These are phyloP conservation scores for Thielaviopsis euricoi DNA, from an alignment of 2,329 filamentous ascomycete species.

Conservation along the genomic window DNA sequence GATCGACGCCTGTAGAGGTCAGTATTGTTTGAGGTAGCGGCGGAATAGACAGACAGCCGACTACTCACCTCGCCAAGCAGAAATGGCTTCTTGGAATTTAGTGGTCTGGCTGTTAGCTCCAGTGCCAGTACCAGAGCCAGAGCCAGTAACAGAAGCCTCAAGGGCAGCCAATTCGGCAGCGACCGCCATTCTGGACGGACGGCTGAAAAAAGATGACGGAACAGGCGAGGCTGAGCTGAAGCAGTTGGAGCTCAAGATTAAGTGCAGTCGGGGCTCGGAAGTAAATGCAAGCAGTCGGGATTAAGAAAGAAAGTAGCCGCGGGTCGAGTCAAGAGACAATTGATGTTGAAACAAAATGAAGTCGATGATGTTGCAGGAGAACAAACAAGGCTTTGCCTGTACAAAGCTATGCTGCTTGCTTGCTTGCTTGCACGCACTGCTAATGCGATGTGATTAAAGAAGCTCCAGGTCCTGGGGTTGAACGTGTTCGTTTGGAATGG, in stretches of 20 bases:
- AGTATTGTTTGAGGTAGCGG: constrained; percentile 4
- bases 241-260: background rate
- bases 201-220: no score
- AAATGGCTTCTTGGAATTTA: constrained; percentile 93
- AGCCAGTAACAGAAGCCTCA: constrained; percentile 15
- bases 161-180: constrained; percentile 17
- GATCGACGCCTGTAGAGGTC: constrained; percentile 53
- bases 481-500: background rate
- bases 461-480: background rate
- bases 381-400: background rate
- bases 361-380: background rate
- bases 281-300: no score
- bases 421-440: no score
- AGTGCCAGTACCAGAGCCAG: constrained; percentile 15
- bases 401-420: background rate
- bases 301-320: no score
- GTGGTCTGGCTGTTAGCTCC: constrained; percentile 38
- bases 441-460: background rate
- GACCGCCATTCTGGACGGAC: constrained; percentile 14
- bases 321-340: no score
- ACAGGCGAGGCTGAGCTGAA: background rate
- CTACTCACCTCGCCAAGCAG: constrained; percentile 74
- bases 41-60: background rate
- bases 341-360: background rate
- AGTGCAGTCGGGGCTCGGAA: background rate